phyloP scores from a whole-genome alignment of 306 rosid species.

The Fagus sylvatica region DNA sequence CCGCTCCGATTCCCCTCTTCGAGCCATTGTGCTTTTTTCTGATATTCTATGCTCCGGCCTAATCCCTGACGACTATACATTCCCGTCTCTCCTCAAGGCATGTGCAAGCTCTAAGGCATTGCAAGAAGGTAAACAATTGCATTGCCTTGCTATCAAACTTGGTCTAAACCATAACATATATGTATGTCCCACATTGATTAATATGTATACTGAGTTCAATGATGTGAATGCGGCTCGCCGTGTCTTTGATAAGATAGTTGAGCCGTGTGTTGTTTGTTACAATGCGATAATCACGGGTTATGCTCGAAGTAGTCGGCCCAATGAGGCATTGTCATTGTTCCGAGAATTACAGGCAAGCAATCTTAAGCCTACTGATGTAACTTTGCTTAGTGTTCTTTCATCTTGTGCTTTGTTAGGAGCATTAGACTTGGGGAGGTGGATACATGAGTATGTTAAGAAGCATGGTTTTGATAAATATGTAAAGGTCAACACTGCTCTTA shows the following conservation, averaged over 20 bases:
- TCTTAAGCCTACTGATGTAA: conserved; percentile 70
- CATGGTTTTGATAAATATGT: conserved; percentile 61
- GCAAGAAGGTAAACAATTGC: conserved; percentile 70
- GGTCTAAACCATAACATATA: conserved; percentile 45
- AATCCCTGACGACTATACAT: conserved; percentile 75
- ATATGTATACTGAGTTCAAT: conserved; percentile 60
- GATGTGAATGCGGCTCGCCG: conserved; percentile 58
- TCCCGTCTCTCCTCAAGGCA: conserved; percentile 76
- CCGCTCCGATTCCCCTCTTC: conserved; percentile 52
- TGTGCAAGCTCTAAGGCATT: conserved; percentile 67
- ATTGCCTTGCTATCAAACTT: conserved; percentile 61
- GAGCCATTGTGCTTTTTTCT: conserved; percentile 51
- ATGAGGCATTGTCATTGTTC: conserved; percentile 78
- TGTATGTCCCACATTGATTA: conserved; percentile 69
- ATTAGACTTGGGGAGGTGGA: conserved; percentile 76
- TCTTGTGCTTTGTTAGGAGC: conserved; percentile 76
- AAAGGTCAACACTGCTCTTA: conserved; percentile 79
- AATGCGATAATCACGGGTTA: conserved; percentile 68
- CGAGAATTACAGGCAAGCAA: conserved; percentile 65
- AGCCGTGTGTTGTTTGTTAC: conserved; percentile 66
- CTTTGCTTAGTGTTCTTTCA: conserved; percentile 70
- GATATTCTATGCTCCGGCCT: conserved; percentile 35
- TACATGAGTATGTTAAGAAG: conserved; percentile 80
- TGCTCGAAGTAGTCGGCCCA: conserved; percentile 63
- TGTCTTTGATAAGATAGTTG: conserved; percentile 62